phyloP scores from a whole-genome alignment of 768 basidiomycete species.

The Psilocybe cyanescens region DNA sequence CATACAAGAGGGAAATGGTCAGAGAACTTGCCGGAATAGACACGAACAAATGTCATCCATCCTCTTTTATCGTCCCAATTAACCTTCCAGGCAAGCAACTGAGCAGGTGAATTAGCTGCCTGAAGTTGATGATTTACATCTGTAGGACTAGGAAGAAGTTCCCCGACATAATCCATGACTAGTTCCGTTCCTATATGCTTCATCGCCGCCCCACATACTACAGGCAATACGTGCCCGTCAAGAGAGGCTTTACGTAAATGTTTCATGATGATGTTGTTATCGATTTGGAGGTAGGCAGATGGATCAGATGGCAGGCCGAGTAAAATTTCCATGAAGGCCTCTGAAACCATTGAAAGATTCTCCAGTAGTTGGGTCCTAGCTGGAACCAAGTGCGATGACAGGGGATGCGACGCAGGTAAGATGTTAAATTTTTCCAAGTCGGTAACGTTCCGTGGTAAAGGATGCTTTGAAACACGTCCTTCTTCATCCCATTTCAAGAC shows the following conservation, averaged over 20 bases:
- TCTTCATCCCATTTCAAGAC: slow-evolving; percentile 74
- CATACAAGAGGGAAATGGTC: background rate
- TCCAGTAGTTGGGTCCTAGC: slow-evolving; percentile 78
- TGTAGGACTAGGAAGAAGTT: slow-evolving; percentile 75
- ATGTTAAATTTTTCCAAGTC: slow-evolving; percentile 43
- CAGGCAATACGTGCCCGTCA: slow-evolving; percentile 68
- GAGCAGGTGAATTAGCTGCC: slow-evolving; percentile 51
- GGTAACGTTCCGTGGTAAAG: slow-evolving; percentile 56
- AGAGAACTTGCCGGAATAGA: slow-evolving; percentile 73
- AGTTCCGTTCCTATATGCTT: slow-evolving; percentile 82
- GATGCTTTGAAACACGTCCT: slow-evolving; percentile 43
- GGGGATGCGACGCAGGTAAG: slow-evolving; percentile 65
- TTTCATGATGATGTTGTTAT: slow-evolving; percentile 53
- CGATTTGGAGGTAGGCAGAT: slow-evolving; percentile 68
- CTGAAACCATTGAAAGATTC: slow-evolving; percentile 79
- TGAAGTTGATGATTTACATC: slow-evolving; percentile 60
- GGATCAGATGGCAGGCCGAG: slow-evolving; percentile 59
- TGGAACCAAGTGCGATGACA: slow-evolving; percentile 63
- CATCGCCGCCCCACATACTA: slow-evolving; percentile 83
- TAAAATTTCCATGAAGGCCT: slow-evolving; percentile 76
- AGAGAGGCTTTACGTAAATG: slow-evolving; percentile 73
- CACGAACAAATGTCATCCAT: slow-evolving; percentile 92
- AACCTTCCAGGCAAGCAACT: slow-evolving; percentile 86
- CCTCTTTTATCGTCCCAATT: slow-evolving; percentile 80
- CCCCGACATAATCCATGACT: slow-evolving; percentile 81